Base-by-base conservation (phyloP, 2,329 filamentous ascomycete genomes). In the Aspergillus glaucus region DNA sequence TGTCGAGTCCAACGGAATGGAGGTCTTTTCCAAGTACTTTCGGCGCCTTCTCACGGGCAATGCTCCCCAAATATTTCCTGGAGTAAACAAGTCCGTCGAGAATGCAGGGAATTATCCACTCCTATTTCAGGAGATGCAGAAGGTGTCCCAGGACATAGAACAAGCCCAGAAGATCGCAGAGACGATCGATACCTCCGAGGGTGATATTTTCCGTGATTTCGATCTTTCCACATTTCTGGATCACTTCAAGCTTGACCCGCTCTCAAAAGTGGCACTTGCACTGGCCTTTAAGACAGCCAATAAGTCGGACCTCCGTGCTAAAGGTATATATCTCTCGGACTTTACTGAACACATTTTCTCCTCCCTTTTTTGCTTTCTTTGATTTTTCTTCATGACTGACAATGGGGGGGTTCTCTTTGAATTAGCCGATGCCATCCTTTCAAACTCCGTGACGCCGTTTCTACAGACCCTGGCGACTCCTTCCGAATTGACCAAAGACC, bases 1-100 rank as follows among this genome's bases (percentile, higher is more conserved):
- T 69, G 86, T 97, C 75, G 86, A 95, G 82, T 91, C 92, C 64
- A 86, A 95, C 90, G 91, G 91, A 67, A 98, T 98, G 92, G 94
- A 98, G 79, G 90, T 96, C 67, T 96, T 91, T 70, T 85, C 88
- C 52, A 94, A 91, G 77, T 96, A 93, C 72, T 95, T 98, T 73
- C 85, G 89, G 71, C 88, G 92, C 72, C 79, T 97, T 67, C 82
- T 98, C 65, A 87, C 86, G 71, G 85, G 86, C 73, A 96, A 96
- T 82, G 89, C 91, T 62, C 77, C 85, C 55, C 86, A 93, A 64
- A 93, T 98, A 67, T 97, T 97, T 67, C 85, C 89, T 45, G 84
- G 86, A 55, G 77, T 85, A 47, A 87, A 82, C 61, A 81, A 89
- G 70, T 80, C 82, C 48, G 80, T 83, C 56, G 80, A 88, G 56